Evolutionary conservation across 2,329 filamentous ascomycete genomes (phyloP).

Genomic region (Ploettnerulaceae sp.): DNA sequence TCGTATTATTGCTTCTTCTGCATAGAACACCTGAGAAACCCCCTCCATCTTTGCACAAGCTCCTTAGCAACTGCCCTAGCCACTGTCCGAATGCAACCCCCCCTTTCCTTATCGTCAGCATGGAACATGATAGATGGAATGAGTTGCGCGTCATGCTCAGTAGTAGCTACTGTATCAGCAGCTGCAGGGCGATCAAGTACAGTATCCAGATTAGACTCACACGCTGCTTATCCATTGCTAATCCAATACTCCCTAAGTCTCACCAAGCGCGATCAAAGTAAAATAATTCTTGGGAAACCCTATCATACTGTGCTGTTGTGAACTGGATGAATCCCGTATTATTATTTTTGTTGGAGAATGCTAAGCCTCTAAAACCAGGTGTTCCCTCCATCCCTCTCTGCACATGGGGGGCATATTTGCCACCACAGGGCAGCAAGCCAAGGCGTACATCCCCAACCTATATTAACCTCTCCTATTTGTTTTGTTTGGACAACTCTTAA

Average conservation of each 20-base stretch:
- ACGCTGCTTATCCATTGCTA: constrained; percentile 17
- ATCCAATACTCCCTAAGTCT: constrained; percentile 15
- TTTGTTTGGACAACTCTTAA: constrained; percentile 13
- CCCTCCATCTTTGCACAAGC: constrained; percentile 1
- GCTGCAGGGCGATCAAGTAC: constrained; percentile 19
- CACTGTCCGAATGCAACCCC: neutral
- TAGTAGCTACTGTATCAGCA: constrained; percentile 4
- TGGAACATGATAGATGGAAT: constrained; percentile 4
- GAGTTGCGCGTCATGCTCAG: constrained; percentile 13
- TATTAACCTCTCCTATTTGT: constrained; percentile 18
- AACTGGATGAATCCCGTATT: constrained; percentile 1
- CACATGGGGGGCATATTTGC: constrained; percentile 9
- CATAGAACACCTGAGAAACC: neutral
- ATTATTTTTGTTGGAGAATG: constrained; percentile 2
- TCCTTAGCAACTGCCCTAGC: neutral
- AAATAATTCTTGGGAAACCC: too few species aligned
- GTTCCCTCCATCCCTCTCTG: too few species aligned
- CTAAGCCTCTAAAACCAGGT: neutral
- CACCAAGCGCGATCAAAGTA: constrained; percentile 1
- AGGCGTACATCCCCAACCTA: constrained; percentile 9
- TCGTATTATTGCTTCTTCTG: neutral
- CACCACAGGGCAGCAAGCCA: constrained; percentile 10
- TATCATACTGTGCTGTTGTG: too few species aligned
- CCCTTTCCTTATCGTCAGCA: constrained; percentile 9
- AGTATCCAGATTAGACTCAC: constrained; percentile 22